These are phyloP conservation scores for Amaranthus tricolor DNA, from an alignment of 179 eudicot genomes.

Conservation along the genomic window DNA sequence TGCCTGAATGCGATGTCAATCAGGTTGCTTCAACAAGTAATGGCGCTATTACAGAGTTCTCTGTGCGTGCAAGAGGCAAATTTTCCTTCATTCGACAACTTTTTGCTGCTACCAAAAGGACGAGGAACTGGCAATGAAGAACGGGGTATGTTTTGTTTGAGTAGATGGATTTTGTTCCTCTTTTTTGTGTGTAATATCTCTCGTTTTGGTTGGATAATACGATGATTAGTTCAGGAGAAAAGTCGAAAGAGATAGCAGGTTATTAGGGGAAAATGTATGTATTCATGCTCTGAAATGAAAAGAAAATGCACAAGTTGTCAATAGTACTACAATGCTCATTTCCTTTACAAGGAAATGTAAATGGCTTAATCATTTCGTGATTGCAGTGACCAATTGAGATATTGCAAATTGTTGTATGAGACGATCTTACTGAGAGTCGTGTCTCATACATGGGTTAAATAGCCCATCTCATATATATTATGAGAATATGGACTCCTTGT, in stretches of 20 bases:
- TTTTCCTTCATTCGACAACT: constrained; percentile 81
- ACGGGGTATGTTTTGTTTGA: constrained; percentile 4
- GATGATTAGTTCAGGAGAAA: constrained; percentile 23
- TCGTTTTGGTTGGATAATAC: constrained; percentile 19
- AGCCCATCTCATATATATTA: too few relatives aligned
- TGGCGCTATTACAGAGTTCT: constrained; percentile 57
- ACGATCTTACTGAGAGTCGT: too few relatives aligned
- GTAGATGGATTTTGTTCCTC: constrained; percentile 2
- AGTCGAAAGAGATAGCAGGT: constrained; percentile 21
- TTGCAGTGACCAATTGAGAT: too few relatives aligned
- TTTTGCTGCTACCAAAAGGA: constrained; percentile 65
- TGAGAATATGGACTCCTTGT: too few relatives aligned
- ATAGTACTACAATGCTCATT: constrained; percentile 22
- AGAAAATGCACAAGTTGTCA: constrained; percentile 22
- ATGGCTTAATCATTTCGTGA: constrained; percentile 3
- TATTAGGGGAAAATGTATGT: constrained; percentile 20
- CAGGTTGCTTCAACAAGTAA: constrained; percentile 49
- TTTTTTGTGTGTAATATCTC: constrained; percentile 18
- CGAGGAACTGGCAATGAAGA: constrained; percentile 51
- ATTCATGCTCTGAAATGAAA: constrained; percentile 23
- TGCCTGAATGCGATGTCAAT: constrained; percentile 33
- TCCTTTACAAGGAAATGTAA: constrained; percentile 21
- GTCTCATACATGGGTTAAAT: too few relatives aligned
- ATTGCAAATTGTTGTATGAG: too few relatives aligned
- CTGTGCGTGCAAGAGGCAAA: constrained; percentile 63